Percentiles rank a stretch among this genome's conserved stretches.
These are phyloP conservation scores for Chaetomidium leptoderma DNA, from an alignment of 495 filamentous ascomycete genomes.

Conservation along the genomic window DNA sequence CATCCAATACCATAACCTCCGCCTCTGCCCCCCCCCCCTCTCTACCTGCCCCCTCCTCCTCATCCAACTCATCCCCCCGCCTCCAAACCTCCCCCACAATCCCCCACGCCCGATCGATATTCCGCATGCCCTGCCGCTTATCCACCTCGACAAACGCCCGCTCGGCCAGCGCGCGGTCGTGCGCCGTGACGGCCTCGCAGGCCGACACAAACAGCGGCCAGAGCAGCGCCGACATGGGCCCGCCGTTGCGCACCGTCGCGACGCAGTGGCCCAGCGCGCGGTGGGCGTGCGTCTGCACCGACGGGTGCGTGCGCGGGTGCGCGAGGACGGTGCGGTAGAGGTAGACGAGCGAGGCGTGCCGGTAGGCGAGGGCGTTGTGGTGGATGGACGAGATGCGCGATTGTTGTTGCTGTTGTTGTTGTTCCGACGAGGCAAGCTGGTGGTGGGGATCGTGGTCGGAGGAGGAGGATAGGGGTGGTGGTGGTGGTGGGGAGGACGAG, in stretches of 20 bases:
- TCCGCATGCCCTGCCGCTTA: conserved; percentile 56
- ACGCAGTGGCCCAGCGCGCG: conserved; percentile 50
- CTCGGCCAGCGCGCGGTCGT: conserved; percentile 43
- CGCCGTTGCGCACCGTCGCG: conserved; percentile 46
- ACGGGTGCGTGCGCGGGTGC: conserved; percentile 39
- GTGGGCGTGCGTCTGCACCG: conserved; percentile 50
- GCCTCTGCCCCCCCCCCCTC: not conserved
- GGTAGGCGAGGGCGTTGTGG: conserved; percentile 59
- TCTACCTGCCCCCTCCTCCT: not conserved
- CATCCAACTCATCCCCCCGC: conserved; percentile 37
- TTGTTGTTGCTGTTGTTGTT: conserved; percentile 21
- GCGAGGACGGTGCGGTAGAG: conserved; percentile 54
- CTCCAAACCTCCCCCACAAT: conserved; percentile 56
- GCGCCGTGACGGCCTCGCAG: conserved; percentile 47
- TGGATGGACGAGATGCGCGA: conserved; percentile 46
- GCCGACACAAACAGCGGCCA: conserved; percentile 60
- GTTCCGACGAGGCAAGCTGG: not conserved
- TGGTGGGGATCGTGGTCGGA: conserved; percentile 7
- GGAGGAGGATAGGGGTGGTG: not conserved
- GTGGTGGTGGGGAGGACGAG: not conserved
- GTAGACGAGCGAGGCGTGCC: conserved; percentile 57
- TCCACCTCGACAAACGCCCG: conserved; percentile 48
- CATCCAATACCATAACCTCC: not conserved
- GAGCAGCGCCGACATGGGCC: conserved; percentile 56
- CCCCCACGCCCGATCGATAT: conserved; percentile 55